Evolutionary conservation across 306 rosid genomes (phyloP).

Genomic region (Fragaria iinumae): DNA sequence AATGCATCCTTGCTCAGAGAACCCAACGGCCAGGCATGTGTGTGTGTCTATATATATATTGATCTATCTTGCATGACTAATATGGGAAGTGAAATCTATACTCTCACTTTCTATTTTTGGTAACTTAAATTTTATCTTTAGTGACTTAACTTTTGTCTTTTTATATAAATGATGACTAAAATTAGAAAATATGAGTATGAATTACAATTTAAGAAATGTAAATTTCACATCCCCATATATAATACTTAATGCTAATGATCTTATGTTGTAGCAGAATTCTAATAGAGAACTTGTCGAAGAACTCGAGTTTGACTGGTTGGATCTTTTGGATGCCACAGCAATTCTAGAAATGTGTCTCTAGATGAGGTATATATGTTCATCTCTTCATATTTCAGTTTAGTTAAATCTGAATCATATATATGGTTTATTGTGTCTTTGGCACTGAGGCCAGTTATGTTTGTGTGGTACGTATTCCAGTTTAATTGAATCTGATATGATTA

Average conservation of each 20-base stretch:
- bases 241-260: neutral
- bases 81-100: too few relatives aligned
- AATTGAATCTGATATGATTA: neutral
- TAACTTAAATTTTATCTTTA: too few relatives aligned
- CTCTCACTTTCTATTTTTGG: too few relatives aligned
- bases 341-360: neutral
- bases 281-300: neutral
- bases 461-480: neutral
- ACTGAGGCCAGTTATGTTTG: neutral
- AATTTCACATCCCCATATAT: neutral
- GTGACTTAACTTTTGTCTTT: too few relatives aligned
- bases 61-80: neutral
- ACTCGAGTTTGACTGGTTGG: conserved; percentile 6
- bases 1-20: conserved; percentile 7
- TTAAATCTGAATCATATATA: too few relatives aligned
- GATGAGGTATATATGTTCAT: conserved; percentile 5
- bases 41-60: too few relatives aligned
- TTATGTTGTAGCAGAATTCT: neutral
- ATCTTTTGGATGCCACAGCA: neutral
- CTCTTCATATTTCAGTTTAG: neutral
- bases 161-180: too few relatives aligned
- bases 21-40: conserved; percentile 7
- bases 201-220: too few relatives aligned
- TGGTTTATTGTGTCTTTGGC: neutral
- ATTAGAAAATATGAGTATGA: too few relatives aligned